A percentile compares a stretch with the other conserved stretches of the same genome.
Conservation (phyloP, 1,284 basidiomycete species). For the Pascua sp. region DNA sequence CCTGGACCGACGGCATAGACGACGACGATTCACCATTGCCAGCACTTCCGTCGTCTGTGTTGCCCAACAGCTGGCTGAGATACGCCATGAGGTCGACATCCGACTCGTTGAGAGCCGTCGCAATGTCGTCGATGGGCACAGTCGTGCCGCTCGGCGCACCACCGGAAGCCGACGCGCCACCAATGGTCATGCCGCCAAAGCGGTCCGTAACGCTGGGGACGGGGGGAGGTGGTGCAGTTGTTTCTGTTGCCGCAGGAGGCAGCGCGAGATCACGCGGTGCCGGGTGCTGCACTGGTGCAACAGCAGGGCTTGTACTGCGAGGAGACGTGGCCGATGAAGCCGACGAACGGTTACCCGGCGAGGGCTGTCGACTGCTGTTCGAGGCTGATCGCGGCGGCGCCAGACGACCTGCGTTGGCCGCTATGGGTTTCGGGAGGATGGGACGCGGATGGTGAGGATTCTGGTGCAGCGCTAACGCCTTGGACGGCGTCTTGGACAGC, state of each 20-base stretch:
- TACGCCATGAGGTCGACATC: conserved; percentile 27
- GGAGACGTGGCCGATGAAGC: conserved; percentile 2
- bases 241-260: neutral
- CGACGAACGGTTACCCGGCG: conserved; percentile 13
- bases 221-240: neutral
- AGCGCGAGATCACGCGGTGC: conserved; percentile 4
- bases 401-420: conserved; percentile 2
- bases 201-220: neutral
- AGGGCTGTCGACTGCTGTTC: conserved; percentile 12
- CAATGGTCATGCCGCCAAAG: conserved; percentile 12
- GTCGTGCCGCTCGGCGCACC: too few relatives aligned
- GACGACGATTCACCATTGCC: too few relatives aligned
- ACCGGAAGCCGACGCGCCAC: neutral
- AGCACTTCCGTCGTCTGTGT: neutral
- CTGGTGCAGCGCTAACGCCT: conserved; percentile 31
- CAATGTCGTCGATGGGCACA: conserved; percentile 14
- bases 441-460: conserved; percentile 26
- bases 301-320: conserved; percentile 15
- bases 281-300: neutral
- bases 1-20: too few relatives aligned
- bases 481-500: conserved; percentile 26
- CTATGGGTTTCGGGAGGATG: conserved; percentile 31
- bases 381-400: conserved; percentile 9
- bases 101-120: conserved; percentile 13
- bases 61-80: conserved; percentile 20